Conservation (phyloP, 2,329 filamentous ascomycete species). For the Zymoseptoria ardabiliae region DNA sequence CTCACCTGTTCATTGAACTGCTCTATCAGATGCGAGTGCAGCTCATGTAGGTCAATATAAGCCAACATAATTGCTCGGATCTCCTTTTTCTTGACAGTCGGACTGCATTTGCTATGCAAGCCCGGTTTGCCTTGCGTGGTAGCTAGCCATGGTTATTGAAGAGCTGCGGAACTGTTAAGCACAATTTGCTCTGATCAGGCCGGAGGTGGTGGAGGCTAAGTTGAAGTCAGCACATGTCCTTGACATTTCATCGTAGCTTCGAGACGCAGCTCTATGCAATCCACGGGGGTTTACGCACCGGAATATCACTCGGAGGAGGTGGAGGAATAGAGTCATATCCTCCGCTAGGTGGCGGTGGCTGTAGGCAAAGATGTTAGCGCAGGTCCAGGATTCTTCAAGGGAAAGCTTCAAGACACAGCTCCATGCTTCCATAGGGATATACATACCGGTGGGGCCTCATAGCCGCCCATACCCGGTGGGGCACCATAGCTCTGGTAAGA, state of each 20-base stretch:
- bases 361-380: too few relatives aligned
- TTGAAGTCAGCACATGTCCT: too few relatives aligned
- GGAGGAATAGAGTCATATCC: slow-evolving; percentile 51
- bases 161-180: not conserved
- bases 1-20: not conserved
- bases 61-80: not conserved
- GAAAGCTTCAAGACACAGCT: too few relatives aligned
- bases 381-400: too few relatives aligned
- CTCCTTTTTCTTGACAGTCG: not conserved
- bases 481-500: slow-evolving; percentile 7
- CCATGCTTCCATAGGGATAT: too few relatives aligned
- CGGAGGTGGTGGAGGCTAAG: slow-evolving; percentile 52
- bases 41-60: not conserved
- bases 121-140: not conserved
- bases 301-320: slow-evolving; percentile 54
- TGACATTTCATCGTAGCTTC: too few relatives aligned
- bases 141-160: not conserved
- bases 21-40: not conserved
- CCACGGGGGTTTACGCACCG: slow-evolving; percentile 20
- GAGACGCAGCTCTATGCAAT: too few relatives aligned
- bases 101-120: not conserved
- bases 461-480: slow-evolving; percentile 11
- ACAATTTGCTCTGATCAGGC: slow-evolving; percentile 2
- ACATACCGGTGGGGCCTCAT: slow-evolving; percentile 28
- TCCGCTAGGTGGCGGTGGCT: slow-evolving; percentile 42